Evolutionary conservation across 495 filamentous ascomycete species (phyloP).

Genomic region (Penicillium steckii): DNA sequence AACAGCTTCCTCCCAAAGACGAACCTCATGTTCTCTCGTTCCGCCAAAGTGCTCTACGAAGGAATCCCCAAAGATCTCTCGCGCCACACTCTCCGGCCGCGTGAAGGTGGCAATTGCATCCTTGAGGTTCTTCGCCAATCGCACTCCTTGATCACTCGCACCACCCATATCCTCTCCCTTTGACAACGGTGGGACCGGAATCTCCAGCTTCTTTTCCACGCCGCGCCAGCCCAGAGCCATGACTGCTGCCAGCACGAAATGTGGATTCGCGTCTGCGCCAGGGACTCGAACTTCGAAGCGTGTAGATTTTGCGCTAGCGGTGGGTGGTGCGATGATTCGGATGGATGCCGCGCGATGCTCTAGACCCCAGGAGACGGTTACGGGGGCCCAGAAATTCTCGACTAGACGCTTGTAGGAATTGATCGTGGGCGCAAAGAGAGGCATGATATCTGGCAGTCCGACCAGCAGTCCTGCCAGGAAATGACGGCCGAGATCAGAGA

Average conservation of each 20-base stretch:
- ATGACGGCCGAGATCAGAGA: conserved; percentile 87
- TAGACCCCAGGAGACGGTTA: conserved; percentile 94
- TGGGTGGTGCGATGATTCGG: conserved; percentile 84
- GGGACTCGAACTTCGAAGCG: conserved; percentile 89
- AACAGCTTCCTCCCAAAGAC: conserved; percentile 91
- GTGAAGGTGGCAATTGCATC: conserved; percentile 79
- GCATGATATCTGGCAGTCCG: conserved; percentile 93
- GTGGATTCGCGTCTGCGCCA: conserved; percentile 87
- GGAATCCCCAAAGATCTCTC: conserved; percentile 88
- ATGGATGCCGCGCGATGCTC: conserved; percentile 94
- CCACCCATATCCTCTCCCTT: conserved; percentile 80
- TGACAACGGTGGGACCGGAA: conserved; percentile 74
- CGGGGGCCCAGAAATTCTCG: conserved; percentile 98
- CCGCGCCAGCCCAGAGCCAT: conserved; percentile 85
- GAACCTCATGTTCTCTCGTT: conserved; percentile 86
- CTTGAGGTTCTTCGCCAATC: conserved; percentile 76
- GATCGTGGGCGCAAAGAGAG: conserved; percentile 86
- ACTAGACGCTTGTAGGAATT: conserved; percentile 98
- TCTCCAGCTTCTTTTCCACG: conserved; percentile 82
- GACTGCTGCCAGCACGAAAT: conserved; percentile 83
- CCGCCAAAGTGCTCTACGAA: conserved; percentile 96
- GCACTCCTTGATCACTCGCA: conserved; percentile 52
- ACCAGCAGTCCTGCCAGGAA: conserved; percentile 90
- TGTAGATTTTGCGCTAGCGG: conserved; percentile 76
- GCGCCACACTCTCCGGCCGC: conserved; percentile 72